These are phyloP conservation scores for Furcasterigmium furcatum DNA, from an alignment of 2,329 filamentous ascomycete species.

Conservation along the genomic window DNA sequence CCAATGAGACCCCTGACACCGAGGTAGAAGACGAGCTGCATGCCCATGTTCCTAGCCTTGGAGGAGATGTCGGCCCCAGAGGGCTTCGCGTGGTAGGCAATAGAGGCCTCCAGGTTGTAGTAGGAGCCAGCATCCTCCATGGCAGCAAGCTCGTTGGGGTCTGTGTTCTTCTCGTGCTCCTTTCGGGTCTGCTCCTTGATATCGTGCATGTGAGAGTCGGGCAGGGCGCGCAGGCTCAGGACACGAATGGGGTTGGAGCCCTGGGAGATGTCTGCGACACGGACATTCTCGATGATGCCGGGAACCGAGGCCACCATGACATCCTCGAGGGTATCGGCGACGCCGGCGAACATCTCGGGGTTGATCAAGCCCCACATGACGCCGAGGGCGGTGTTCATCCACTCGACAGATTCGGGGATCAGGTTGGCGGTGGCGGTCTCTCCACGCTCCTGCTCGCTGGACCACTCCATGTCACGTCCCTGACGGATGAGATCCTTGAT, in stretches of 20 bases:
- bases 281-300: conserved; percentile 86
- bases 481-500: conserved; percentile 81
- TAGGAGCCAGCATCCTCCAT: conserved; percentile 88
- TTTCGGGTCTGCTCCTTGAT: conserved; percentile 61
- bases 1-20: conserved; percentile 87
- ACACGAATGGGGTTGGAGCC: conserved; percentile 88
- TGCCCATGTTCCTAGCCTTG: conserved; percentile 71
- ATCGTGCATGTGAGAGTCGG: conserved; percentile 76
- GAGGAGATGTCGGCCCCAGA: conserved; percentile 67
- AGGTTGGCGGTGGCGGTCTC: conserved; percentile 84
- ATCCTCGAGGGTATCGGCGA: conserved; percentile 82
- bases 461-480: conserved; percentile 83
- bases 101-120: conserved; percentile 76
- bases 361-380: conserved; percentile 91
- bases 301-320: conserved; percentile 97
- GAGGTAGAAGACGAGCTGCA: conserved; percentile 84
- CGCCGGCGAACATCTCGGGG: conserved; percentile 87
- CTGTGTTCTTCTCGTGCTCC: conserved; percentile 61
- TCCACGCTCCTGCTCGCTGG: conserved; percentile 79
- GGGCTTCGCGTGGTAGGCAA: conserved; percentile 78
- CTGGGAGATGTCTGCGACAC: conserved; percentile 92
- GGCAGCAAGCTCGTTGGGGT: conserved; percentile 82
- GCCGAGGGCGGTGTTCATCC: conserved; percentile 87
- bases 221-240: conserved; percentile 80
- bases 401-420: conserved; percentile 89